Evolutionary conservation across 202 grass and related monocot genomes (phyloP).

Genomic region (Hordeum pubiflorum): DNA sequence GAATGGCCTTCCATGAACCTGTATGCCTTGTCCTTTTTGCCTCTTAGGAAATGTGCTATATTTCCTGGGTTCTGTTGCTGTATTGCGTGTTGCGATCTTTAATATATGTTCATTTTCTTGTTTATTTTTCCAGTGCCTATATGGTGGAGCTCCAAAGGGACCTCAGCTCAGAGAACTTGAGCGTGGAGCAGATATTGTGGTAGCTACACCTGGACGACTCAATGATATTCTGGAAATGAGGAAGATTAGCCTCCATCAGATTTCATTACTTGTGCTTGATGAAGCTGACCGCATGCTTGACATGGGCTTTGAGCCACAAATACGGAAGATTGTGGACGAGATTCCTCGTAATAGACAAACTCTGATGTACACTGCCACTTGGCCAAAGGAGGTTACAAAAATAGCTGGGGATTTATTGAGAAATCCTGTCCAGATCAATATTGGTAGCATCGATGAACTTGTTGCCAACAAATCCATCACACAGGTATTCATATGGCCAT

Average conservation of each 20-base stretch:
- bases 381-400: conserved; percentile 95
- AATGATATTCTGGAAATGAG: conserved; percentile 96
- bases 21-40: not conserved
- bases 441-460: conserved; percentile 83
- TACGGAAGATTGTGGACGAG: conserved; percentile 89
- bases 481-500: conserved; percentile 45
- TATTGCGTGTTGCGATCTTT: not conserved
- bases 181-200: conserved; percentile 86
- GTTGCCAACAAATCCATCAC: conserved; percentile 97
- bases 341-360: conserved; percentile 79
- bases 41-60: conserved; percentile 1
- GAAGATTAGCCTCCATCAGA: conserved; percentile 78
- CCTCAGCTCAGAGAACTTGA: conserved; percentile 92
- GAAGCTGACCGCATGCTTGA: conserved; percentile 97
- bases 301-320: conserved; percentile 99
- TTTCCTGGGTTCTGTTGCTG: not conserved
- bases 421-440: conserved; percentile 91
- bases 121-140: conserved; percentile 54
- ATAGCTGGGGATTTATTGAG: conserved; percentile 91
- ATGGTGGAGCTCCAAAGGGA: conserved; percentile 90
- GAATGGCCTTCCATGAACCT: not conserved
- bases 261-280: conserved; percentile 92
- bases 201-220: conserved; percentile 95
- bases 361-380: conserved; percentile 98
- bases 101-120: conserved; percentile 2